Conservation (phyloP, 2,329 filamentous ascomycete genomes). For the Cryphonectria japonica region DNA sequence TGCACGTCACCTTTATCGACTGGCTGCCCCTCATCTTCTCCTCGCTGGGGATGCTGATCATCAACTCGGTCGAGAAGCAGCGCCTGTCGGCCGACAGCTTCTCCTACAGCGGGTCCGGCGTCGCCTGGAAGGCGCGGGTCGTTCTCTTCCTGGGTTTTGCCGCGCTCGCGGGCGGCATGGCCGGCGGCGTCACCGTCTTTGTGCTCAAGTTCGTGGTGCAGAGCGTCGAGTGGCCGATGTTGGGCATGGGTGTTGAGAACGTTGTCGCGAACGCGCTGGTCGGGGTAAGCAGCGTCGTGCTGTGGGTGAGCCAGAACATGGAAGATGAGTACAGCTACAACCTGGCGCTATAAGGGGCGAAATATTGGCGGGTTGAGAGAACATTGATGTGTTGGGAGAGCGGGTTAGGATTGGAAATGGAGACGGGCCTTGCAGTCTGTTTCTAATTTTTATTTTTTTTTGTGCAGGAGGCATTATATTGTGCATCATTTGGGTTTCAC, state of each 20-base stretch:
- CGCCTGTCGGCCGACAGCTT: constrained; percentile 66
- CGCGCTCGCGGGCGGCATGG: constrained; percentile 68
- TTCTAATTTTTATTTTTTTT: background rate
- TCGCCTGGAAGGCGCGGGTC: constrained; percentile 71
- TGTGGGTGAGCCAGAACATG: constrained; percentile 74
- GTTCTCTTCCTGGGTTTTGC: constrained; percentile 71
- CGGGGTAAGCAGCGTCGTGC: constrained; percentile 64
- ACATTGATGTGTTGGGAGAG: background rate
- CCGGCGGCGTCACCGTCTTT: constrained; percentile 69
- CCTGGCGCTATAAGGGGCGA: constrained; percentile 55
- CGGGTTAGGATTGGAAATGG: background rate
- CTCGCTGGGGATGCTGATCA: constrained; percentile 70
- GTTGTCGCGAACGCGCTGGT: constrained; percentile 68
- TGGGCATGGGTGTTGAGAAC: constrained; percentile 69
- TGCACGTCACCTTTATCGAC: constrained; percentile 70
- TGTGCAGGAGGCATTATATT: background rate
- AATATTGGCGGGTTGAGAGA: background rate
- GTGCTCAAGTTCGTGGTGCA: constrained; percentile 67
- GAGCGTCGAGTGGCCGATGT: constrained; percentile 60
- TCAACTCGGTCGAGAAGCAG: constrained; percentile 71
- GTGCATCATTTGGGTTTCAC: background rate
- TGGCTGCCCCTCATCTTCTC: constrained; percentile 72
- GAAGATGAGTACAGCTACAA: constrained; percentile 74
- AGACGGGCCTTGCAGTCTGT: background rate
- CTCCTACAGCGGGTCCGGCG: constrained; percentile 63